Base-by-base conservation (phyloP, 257 asterid species). In the Solanum ossicruentum region DNA sequence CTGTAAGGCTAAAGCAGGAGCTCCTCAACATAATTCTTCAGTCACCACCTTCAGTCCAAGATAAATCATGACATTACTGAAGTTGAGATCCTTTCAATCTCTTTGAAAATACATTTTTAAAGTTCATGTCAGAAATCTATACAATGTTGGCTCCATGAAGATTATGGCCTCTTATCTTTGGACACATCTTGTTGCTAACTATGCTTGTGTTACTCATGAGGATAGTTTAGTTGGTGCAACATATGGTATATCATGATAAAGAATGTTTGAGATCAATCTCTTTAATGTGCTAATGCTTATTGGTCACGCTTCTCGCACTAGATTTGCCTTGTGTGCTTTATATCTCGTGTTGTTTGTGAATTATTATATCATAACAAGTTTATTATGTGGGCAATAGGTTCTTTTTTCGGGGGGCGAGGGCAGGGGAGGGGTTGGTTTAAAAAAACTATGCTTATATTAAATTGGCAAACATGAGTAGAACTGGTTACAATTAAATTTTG, bases 1-100 rank as follows among this genome's bases (percentile, higher is more conserved):
- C 98, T 32, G 93, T 93, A 65, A 92, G 87, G 93, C 89, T 93
- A 88, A 93, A 93, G 12, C 94, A 92, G 71, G 95, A 93, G 56
- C 95, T 93, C 17, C 94, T 92, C 72, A 89, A 87, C 88, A 57
- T 90, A 57, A 88, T 94, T 88, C 97, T 93, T 82, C 94, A 91
- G 13, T 86, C 78, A 51, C 36, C 87, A 13, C 15, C 88, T 17
- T 6, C 26, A 66, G 77, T 89, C 83, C 87, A 88, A 26, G 90
- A 92, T 52, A 89, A 88, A 81, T 80, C 89, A 57, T 88, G 91
- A 90, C 85, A 52, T 79, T 85, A 83, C 56, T 83, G 18, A 49
- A 49, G 18, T 52, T 52, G 56, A 12, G 56, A 17, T 7, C n/a
- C 26, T 57, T 8, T 5, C 65, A 57, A 18, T 57, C 20, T 17